phyloP scores from a whole-genome alignment of 495 filamentous ascomycete species.

The Tuber calosporum region DNA sequence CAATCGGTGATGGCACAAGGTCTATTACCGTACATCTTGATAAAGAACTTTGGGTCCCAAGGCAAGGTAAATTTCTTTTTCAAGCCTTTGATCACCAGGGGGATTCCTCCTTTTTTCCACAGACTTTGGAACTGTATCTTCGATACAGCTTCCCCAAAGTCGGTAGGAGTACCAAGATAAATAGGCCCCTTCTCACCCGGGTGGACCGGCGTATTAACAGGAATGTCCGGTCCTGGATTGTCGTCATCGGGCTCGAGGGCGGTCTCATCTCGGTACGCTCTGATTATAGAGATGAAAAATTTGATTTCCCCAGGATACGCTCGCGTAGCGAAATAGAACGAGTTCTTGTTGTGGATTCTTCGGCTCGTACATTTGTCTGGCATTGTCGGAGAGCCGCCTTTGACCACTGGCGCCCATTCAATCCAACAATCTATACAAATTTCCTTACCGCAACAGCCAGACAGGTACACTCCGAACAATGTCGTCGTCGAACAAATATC shows the following conservation, averaged over 20 bases:
- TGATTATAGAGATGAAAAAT: background rate
- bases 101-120: slow-evolving; percentile 35
- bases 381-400: slow-evolving; percentile 1
- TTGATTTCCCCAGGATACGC: slow-evolving; percentile 30
- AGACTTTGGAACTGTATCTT: slow-evolving; percentile 23
- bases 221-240: slow-evolving; percentile 22
- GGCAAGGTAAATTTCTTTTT: slow-evolving; percentile 36
- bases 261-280: background rate
- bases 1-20: slow-evolving; percentile 36
- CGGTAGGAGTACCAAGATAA: slow-evolving; percentile 36
- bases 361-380: slow-evolving; percentile 25
- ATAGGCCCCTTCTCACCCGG: slow-evolving; percentile 12
- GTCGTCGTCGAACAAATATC: slow-evolving; percentile 39
- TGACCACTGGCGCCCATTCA: slow-evolving; percentile 29
- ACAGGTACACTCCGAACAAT: slow-evolving; percentile 40
- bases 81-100: slow-evolving; percentile 37
- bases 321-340: slow-evolving; percentile 37
- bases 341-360: slow-evolving; percentile 24
- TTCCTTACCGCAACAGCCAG: slow-evolving; percentile 40
- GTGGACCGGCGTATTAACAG: slow-evolving; percentile 13
- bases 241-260: slow-evolving; percentile 6
- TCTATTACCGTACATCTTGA: slow-evolving; percentile 26
- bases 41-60: slow-evolving; percentile 40
- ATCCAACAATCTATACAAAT: slow-evolving; percentile 40
- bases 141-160: slow-evolving; percentile 15